Percentiles rank a stretch among this genome's conserved stretches.
These are phyloP conservation scores for Leishmania amazonensis DNA, from an alignment of 208 protist genomes.

Conservation along the genomic window DNA sequence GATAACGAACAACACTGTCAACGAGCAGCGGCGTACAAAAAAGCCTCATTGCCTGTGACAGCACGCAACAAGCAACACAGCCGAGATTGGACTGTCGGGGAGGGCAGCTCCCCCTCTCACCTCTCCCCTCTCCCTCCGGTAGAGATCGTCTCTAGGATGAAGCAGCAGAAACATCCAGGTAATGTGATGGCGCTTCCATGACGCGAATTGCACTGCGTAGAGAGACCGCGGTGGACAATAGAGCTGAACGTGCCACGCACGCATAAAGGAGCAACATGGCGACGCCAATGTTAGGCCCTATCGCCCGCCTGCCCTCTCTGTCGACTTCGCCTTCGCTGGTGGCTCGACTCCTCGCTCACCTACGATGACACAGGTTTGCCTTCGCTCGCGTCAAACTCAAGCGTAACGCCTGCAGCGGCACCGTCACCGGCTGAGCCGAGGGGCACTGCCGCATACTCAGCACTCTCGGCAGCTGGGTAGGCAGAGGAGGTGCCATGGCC, in stretches of 20 bases:
- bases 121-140: too few relatives aligned
- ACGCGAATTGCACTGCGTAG: not conserved
- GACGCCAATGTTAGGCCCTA: not conserved
- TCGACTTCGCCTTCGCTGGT: too few relatives aligned
- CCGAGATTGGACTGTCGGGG: not conserved
- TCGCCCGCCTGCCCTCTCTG: not conserved
- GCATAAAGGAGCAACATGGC: not conserved
- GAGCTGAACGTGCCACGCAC: not conserved
- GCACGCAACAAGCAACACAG: not conserved
- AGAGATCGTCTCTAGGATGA: not conserved
- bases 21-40: not conserved
- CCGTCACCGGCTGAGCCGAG: not conserved
- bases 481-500: not conserved
- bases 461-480: not conserved
- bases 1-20: not conserved
- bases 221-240: not conserved
- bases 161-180: not conserved
- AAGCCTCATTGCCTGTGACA: not conserved
- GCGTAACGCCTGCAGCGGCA: not conserved
- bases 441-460: too few relatives aligned
- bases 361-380: not conserved
- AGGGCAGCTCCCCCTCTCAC: not conserved
- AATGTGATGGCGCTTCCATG: not conserved
- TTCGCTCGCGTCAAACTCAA: too few relatives aligned
- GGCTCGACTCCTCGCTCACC: too few relatives aligned